These are phyloP conservation scores for Dicorynia guianensis DNA, from an alignment of 306 rosid species.

Conservation along the genomic window DNA sequence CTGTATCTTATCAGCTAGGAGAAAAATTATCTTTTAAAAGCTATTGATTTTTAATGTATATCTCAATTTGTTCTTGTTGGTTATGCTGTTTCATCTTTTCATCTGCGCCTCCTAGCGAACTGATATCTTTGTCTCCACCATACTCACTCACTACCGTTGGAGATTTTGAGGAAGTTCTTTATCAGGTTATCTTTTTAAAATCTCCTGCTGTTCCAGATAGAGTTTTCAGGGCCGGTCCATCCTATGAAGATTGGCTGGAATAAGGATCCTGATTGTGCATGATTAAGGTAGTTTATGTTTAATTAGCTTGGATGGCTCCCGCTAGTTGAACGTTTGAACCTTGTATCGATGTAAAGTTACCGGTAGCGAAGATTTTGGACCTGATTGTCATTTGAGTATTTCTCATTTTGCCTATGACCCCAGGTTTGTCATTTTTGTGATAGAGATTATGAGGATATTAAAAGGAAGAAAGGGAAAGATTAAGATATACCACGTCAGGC, in stretches of 20 bases:
- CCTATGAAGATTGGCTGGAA: not conserved
- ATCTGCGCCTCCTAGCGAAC: constrained; percentile 13
- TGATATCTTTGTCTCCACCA: not conserved
- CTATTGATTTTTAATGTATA: constrained; percentile 49
- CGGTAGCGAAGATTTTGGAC: not conserved
- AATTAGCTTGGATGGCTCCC: not conserved
- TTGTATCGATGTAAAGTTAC: not conserved
- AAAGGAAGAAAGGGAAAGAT: not conserved
- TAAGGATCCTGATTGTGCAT: not conserved
- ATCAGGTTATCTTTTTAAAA: not conserved
- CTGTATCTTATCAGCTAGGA: constrained; percentile 46
- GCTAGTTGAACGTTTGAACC: not conserved
- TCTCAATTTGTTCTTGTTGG: constrained; percentile 38
- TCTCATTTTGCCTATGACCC: not conserved
- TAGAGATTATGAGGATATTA: not conserved
- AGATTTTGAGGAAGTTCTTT: not conserved
- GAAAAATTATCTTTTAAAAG: constrained; percentile 35
- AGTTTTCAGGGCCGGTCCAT: not conserved
- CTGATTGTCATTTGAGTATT: not conserved
- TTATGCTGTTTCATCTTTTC: constrained; percentile 21
- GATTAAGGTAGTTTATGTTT: not conserved
- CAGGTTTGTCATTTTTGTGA: not conserved
- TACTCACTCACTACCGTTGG: not conserved
- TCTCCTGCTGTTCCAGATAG: not conserved
- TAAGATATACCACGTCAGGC: not conserved